phyloP scores from a whole-genome alignment of 2,329 filamentous ascomycete genomes.

The Alternaria brassicae region DNA sequence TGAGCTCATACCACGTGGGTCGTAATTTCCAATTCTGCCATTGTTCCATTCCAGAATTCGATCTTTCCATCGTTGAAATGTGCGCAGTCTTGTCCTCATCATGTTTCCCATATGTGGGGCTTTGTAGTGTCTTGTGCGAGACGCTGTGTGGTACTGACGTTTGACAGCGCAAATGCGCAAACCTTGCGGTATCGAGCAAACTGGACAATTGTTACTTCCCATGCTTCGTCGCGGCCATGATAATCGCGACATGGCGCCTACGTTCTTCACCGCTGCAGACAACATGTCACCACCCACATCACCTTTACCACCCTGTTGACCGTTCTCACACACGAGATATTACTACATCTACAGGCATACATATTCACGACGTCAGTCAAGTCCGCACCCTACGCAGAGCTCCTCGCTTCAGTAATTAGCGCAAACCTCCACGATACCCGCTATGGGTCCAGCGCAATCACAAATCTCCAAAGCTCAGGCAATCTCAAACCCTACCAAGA shows the following conservation, averaged over 20 bases:
- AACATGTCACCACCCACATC: not conserved
- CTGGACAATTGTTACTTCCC: constrained; percentile 10
- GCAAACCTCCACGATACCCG: not conserved
- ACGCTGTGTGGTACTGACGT: not conserved
- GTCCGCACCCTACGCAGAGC: not conserved
- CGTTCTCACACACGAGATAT: not conserved
- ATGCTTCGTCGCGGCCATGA: not conserved
- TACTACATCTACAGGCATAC: not conserved
- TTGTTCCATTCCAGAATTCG: not conserved
- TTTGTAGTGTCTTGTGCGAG: not conserved
- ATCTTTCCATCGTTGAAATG: not conserved
- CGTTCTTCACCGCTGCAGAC: not conserved
- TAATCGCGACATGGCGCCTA: not conserved
- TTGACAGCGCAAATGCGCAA: constrained; percentile 27
- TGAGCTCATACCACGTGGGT: not conserved
- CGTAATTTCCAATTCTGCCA: not conserved
- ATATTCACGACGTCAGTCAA: not conserved
- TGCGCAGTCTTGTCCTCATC: not conserved
- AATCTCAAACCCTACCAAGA: constrained; percentile 1
- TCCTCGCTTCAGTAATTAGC: not conserved
- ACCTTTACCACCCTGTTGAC: not conserved
- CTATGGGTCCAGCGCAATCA: constrained; percentile 20
- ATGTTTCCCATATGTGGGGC: not conserved
- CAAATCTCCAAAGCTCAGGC: not conserved
- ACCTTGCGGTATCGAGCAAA: constrained; percentile 9